Evolutionary conservation across 208 protist genomes (phyloP), one percentile per base, ranked within the genome.

Genomic region (Leishmania turanica): DNA sequence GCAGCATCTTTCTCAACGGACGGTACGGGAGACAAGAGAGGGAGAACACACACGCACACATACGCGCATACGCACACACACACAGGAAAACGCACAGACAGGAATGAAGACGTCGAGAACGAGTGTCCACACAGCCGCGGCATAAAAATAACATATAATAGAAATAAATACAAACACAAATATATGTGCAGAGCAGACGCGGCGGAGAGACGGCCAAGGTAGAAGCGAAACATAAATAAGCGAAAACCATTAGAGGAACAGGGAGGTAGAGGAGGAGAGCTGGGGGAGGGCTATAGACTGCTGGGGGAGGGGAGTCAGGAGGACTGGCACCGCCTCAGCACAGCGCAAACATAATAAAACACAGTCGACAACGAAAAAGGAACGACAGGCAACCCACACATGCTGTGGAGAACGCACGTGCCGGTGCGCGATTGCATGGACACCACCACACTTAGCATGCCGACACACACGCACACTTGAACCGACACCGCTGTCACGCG

Each of bases 151-250:
- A 45, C 0, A 45, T 11, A 27, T 27, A 60, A 42, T 11, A 27
- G 51, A 60, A 45, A 53, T 31, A 60, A 42, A 58, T 34, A 40
- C 31, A 7, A 24, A 83, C 45, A 47, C 34, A 51, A 72, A 34
- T 62, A 62, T 37, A 17, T 62, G 49, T 47, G 47, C 51, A 62
- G 72, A 76, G 72, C 51, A 76, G 49, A 60, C 49, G 34, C 72
- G 72, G 72, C 6, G 21, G 19, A 76, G 72, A 54, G 31, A 27
- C 31, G 31, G 42, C n/a, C 42, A n/a, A 31, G 11, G 19, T 27
- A 15, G 42, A 72, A 9, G 5, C 42, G 24, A 72, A 72, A 11
- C 15, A 72, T 21, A 31, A 15, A 72, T 19, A n/a, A 37, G 17
- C 7, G 27, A 37, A 49, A 13, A 53, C 42, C 9, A 24, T n/a